Evolutionary conservation across 306 rosid species (phyloP), one percentile per base, ranked within the genome.

Genomic region (Vachellia collinsii): DNA sequence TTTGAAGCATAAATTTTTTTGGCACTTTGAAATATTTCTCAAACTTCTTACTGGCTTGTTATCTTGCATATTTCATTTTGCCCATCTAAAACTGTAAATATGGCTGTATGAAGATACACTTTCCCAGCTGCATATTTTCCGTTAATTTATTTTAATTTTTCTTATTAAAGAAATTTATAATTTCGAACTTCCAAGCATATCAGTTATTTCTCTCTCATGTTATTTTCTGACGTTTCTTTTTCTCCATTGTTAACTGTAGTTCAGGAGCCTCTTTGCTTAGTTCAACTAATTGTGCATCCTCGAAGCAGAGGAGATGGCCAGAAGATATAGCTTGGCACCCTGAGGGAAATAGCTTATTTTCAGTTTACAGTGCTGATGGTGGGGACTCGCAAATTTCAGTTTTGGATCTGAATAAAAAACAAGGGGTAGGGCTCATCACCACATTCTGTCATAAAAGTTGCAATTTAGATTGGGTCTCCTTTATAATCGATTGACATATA

Each of bases 241-340:
- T 71, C 61, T 41, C 29, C 44, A 16, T 16, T 16, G 36, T 72
- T 47, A 37, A 36, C 76, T 76, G 79, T 86, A 88, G 94, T 73
- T 87, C 87, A 36, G 79, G 88, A 79, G 92, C 92, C 85, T 90
- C 94, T 63, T 81, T 85, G 25, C 92, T 88, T 80, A 83, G 89
- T 79, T 43, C 80, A 14, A 46, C 91, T 8, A 89, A 90, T 58
- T 88, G 94, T 48, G 77, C 74, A 70, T 88, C 92, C 64, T 83
- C 87, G 8, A 90, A 90, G 48, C 88, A 84, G 70, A 85, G 92
- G 80, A 90, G 94, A 85, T 90, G 92, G 94, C 92, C 94, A 0
- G 92, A 90, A 84, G 92, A 90, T 78, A 73, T 90, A 58, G 85
- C 88, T 36, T 90, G 94, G 94, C 94, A 90, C 71, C 92, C 92